These are phyloP conservation scores for Miscanthus lutarioriparius DNA, from an alignment of 176 grass and related monocot species.

Conservation along the genomic window DNA sequence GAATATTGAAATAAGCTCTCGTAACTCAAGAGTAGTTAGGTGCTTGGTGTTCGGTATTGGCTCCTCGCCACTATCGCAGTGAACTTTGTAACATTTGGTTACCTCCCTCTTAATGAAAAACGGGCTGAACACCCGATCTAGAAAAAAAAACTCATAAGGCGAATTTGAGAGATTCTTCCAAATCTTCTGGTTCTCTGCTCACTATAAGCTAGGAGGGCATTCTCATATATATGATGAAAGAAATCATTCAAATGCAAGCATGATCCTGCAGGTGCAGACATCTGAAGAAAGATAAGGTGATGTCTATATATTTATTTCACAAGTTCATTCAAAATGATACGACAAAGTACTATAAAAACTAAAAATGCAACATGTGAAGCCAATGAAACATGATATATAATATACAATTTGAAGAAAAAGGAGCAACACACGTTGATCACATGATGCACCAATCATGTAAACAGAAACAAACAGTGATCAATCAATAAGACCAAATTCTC, in stretches of 20 bases:
- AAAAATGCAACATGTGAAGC: neutral
- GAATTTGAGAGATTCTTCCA: no score
- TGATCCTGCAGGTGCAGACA: neutral
- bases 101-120: no score
- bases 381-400: neutral
- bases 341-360: neutral
- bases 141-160: no score
- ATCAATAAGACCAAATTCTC: neutral
- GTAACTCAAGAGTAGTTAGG: no score
- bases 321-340: neutral
- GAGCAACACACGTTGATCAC: neutral
- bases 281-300: constrained; percentile 9
- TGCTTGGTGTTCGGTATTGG: no score
- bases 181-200: neutral
- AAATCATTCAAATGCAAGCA: neutral
- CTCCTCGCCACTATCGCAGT: no score
- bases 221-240: neutral
- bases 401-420: neutral
- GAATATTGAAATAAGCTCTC: neutral
- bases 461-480: neutral
- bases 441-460: neutral
- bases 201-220: neutral
- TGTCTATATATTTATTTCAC: neutral
- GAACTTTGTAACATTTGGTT: no score
- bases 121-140: no score